phyloP scores from a whole-genome alignment of 176 grass and related monocot genomes.

The Rhynchospora pubera region DNA sequence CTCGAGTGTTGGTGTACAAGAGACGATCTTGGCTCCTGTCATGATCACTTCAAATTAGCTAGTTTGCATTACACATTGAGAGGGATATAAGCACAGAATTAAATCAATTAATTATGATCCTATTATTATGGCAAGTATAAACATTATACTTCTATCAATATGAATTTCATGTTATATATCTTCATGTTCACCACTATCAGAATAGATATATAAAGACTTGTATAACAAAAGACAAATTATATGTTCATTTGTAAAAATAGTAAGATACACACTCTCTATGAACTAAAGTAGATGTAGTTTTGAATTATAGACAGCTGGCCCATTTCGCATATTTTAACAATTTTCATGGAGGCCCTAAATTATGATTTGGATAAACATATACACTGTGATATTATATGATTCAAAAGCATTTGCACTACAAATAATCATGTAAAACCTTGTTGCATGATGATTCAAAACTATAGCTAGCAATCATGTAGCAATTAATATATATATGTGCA shows the following conservation, averaged over 20 bases:
- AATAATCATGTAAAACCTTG: not conserved
- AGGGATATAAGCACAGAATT: not conserved
- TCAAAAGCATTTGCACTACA: not conserved
- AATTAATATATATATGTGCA: not conserved
- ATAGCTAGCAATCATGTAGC: not conserved
- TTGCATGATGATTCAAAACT: not conserved
- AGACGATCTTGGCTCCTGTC: slow-evolving; percentile 60
- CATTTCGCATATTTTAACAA: slow-evolving; percentile 1
- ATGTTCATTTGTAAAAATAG: not conserved
- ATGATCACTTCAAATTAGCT: not conserved
- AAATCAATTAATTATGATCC: not conserved
- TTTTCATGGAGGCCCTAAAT: not conserved
- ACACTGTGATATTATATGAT: not conserved
- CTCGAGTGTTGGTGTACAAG: slow-evolving; percentile 76
- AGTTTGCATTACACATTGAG: not conserved
- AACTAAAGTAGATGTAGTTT: not conserved
- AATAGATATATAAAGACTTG: not conserved
- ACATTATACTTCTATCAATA: not conserved
- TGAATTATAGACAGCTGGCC: not conserved
- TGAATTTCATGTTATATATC: not conserved
- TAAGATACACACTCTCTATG: not conserved
- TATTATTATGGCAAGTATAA: not conserved
- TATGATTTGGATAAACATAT: not conserved
- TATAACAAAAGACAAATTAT: not conserved
- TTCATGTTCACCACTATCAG: not conserved